A percentile compares a stretch with the other conserved stretches of the same genome.
phyloP scores from a whole-genome alignment of 2,329 filamentous ascomycete genomes.

The Colletotrichum spaethianum region DNA sequence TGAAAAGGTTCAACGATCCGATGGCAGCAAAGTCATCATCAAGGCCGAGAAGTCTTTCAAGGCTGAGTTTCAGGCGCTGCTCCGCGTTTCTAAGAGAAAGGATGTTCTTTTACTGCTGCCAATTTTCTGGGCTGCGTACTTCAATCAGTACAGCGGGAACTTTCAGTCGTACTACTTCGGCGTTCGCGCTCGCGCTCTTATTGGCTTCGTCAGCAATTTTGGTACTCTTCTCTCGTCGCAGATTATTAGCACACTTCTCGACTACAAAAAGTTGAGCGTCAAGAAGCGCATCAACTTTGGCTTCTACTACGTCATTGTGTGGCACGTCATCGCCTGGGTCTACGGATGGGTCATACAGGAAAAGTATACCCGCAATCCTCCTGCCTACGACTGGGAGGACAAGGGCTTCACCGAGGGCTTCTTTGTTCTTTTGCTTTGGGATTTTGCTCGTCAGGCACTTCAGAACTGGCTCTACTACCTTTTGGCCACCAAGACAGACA shows the following conservation, averaged over 20 bases:
- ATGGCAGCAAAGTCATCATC: slow-evolving; percentile 47
- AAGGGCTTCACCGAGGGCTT: slow-evolving; percentile 62
- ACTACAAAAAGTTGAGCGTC: slow-evolving; percentile 54
- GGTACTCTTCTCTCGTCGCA: slow-evolving; percentile 58
- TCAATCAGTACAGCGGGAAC: slow-evolving; percentile 56
- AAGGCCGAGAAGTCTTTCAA: slow-evolving; percentile 43
- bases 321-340: slow-evolving; percentile 64
- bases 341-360: slow-evolving; percentile 69
- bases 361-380: slow-evolving; percentile 60
- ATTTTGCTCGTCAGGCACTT: slow-evolving; percentile 64
- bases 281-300: slow-evolving; percentile 58
- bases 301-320: slow-evolving; percentile 61
- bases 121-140: slow-evolving; percentile 48
- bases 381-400: slow-evolving; percentile 56
- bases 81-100: slow-evolving; percentile 40
- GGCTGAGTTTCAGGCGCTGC: slow-evolving; percentile 46
- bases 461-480: slow-evolving; percentile 72
- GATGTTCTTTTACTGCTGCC: slow-evolving; percentile 45
- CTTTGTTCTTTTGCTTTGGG: slow-evolving; percentile 64
- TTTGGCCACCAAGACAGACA: slow-evolving; percentile 67
- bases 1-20: slow-evolving; percentile 47
- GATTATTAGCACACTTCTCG: slow-evolving; percentile 60
- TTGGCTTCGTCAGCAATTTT: slow-evolving; percentile 58
- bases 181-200: slow-evolving; percentile 61
- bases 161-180: slow-evolving; percentile 60